A percentile compares a stretch with the other conserved stretches of the same genome.
These are phyloP conservation scores for Myxozyma monticola DNA, from an alignment of 805 yeast species.

Conservation along the genomic window DNA sequence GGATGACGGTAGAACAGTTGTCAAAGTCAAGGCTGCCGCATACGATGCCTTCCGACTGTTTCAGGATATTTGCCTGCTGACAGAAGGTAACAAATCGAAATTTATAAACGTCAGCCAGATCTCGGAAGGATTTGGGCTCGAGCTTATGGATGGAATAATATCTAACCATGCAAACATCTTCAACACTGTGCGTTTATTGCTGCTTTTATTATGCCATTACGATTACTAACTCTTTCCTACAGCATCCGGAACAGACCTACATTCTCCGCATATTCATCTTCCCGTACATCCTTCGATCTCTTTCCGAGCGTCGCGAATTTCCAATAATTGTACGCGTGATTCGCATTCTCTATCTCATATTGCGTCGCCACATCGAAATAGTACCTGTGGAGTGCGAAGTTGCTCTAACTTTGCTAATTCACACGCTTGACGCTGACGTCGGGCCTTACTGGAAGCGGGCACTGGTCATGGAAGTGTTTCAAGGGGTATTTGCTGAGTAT, in stretches of 20 bases:
- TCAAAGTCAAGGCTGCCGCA: constrained; percentile 44
- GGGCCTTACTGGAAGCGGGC: constrained; percentile 72
- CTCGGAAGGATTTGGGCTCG: constrained; percentile 71
- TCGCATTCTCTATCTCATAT: constrained; percentile 63
- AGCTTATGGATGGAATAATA: constrained; percentile 76
- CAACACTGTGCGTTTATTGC: constrained; percentile 31
- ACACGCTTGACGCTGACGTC: constrained; percentile 60
- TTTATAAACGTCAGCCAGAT: constrained; percentile 55
- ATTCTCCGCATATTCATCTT: constrained; percentile 67
- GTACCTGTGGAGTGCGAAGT: constrained; percentile 80
- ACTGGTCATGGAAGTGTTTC: constrained; percentile 71
- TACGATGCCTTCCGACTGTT: constrained; percentile 72
- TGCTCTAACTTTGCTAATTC: constrained; percentile 71
- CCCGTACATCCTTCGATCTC: constrained; percentile 70
- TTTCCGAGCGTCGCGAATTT: constrained; percentile 61
- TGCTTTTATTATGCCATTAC: neutral
- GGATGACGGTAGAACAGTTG: constrained; percentile 30
- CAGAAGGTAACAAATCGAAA: constrained; percentile 57
- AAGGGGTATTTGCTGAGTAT: constrained; percentile 59
- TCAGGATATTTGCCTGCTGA: constrained; percentile 67
- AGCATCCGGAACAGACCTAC: constrained; percentile 64
- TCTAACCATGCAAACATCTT: constrained; percentile 62
- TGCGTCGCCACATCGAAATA: constrained; percentile 60
- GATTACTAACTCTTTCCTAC: constrained; percentile 4
- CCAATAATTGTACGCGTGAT: constrained; percentile 73